Evolutionary conservation across 768 basidiomycete genomes (phyloP).

Genomic region (Podaxis mareebaensis): DNA sequence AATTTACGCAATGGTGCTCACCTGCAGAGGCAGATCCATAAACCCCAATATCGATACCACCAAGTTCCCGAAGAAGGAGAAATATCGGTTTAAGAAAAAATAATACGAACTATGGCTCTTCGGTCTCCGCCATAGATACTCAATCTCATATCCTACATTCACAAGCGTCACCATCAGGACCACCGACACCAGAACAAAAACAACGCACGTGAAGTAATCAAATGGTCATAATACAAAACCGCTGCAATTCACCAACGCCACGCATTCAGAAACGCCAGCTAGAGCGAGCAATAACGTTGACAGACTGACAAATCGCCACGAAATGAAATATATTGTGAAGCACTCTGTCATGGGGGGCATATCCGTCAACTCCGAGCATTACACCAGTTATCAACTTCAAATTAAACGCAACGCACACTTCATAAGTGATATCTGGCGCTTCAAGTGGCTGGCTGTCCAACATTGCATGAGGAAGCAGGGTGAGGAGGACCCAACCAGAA

Average conservation of each 20-base stretch:
- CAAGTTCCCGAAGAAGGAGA: constrained; percentile 42
- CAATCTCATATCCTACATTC: constrained; percentile 37
- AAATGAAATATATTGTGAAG: constrained; percentile 34
- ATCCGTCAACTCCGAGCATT: neutral
- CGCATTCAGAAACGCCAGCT: neutral
- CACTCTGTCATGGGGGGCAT: constrained; percentile 15
- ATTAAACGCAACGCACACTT: constrained; percentile 10
- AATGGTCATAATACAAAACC: neutral
- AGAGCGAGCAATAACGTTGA: neutral
- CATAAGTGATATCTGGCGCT: neutral
- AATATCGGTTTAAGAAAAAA: constrained; percentile 54
- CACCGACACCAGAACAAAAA: neutral
- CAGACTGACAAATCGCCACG: constrained; percentile 32
- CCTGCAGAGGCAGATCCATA: constrained; percentile 20
- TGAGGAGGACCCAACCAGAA: neutral
- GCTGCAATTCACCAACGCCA: neutral
- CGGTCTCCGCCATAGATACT: constrained; percentile 45
- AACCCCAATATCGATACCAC: constrained; percentile 31
- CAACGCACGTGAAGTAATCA: neutral
- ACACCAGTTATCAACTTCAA: neutral
- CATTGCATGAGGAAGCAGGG: neutral
- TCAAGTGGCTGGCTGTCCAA: neutral
- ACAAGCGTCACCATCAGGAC: neutral
- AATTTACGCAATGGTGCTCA: constrained; percentile 10
- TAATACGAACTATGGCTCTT: constrained; percentile 39